These are phyloP conservation scores for Millerago galiae DNA, from an alignment of 805 yeast genomes.

Conservation along the genomic window DNA sequence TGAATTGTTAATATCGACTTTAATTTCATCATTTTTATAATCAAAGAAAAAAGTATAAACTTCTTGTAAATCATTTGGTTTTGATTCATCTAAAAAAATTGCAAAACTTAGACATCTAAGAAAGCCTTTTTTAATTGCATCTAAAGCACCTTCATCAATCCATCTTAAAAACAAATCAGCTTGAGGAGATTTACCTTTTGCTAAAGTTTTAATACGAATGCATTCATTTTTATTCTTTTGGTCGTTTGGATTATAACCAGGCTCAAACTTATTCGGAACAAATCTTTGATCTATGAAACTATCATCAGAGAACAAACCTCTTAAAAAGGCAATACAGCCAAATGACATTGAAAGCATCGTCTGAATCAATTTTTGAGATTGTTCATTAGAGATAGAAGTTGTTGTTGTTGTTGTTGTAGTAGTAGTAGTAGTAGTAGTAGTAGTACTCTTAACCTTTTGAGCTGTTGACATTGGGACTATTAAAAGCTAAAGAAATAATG, in stretches of 20 bases:
- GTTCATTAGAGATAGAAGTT: conserved; percentile 28
- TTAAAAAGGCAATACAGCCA: conserved; percentile 50
- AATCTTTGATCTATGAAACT: conserved; percentile 44
- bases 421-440: no score
- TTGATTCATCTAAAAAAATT: conserved; percentile 35
- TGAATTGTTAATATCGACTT: conserved; percentile 19
- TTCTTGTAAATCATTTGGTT: conserved; percentile 41
- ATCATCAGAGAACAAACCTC: conserved; percentile 53
- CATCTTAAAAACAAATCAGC: conserved; percentile 47
- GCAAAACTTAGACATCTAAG: conserved; percentile 41
- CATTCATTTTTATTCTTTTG: conserved; percentile 28
- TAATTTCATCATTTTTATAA: conserved; percentile 29
- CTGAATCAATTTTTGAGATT: conserved; percentile 41
- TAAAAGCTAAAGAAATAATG: no score
- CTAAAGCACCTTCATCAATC: conserved; percentile 45
- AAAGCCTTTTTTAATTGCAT: conserved; percentile 36
- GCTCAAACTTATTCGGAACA: conserved; percentile 30
- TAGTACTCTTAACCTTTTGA: neutral
- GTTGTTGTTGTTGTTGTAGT: no score
- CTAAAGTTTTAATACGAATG: conserved; percentile 42
- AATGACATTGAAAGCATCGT: conserved; percentile 45
- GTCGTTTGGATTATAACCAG: conserved; percentile 17
- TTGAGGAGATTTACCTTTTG: conserved; percentile 38
- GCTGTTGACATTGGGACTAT: conserved; percentile 1
- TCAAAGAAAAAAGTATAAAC: conserved; percentile 43